Conservation (phyloP, 2,329 filamentous ascomycete species). For the Neocatenulostroma microsporum region DNA sequence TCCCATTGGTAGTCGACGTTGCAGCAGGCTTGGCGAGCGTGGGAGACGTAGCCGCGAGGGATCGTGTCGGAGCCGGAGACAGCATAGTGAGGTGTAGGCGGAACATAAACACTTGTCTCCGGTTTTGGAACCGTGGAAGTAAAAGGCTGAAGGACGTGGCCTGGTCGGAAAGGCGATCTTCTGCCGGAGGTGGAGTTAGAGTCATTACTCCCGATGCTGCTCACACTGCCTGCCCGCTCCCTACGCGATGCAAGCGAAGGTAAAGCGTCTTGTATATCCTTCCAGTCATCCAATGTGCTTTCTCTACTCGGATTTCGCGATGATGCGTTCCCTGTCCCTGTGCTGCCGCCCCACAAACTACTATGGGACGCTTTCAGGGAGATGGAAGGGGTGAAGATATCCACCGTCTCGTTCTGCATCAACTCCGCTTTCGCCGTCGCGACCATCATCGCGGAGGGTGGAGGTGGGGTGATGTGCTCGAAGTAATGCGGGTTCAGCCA, state of each 20-base stretch:
- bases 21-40: slow-evolving; percentile 79
- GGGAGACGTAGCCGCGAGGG: slow-evolving; percentile 77
- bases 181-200: slow-evolving; percentile 20
- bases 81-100: slow-evolving; percentile 75
- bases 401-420: slow-evolving; percentile 61
- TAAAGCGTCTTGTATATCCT: slow-evolving; percentile 20
- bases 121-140: slow-evolving; percentile 24
- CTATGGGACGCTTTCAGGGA: slow-evolving; percentile 28
- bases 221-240: slow-evolving; percentile 43
- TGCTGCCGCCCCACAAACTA: slow-evolving; percentile 45
- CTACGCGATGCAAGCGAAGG: slow-evolving; percentile 33
- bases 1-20: slow-evolving; percentile 95
- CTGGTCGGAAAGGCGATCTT: slow-evolving; percentile 22
- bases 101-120: slow-evolving; percentile 50
- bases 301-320: too few species aligned
- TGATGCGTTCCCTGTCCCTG: too few species aligned
- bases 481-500: slow-evolving; percentile 94
- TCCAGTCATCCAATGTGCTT: slow-evolving; percentile 22
- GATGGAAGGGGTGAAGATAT: slow-evolving; percentile 34
- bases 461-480: slow-evolving; percentile 82
- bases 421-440: slow-evolving; percentile 82
- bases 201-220: slow-evolving; percentile 28
- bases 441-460: slow-evolving; percentile 78
- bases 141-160: slow-evolving; percentile 18
- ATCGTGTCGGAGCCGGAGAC: slow-evolving; percentile 74